Base-by-base conservation (phyloP, 1,139 yeast genomes). In the Barnettozyma hawaiiensis region DNA sequence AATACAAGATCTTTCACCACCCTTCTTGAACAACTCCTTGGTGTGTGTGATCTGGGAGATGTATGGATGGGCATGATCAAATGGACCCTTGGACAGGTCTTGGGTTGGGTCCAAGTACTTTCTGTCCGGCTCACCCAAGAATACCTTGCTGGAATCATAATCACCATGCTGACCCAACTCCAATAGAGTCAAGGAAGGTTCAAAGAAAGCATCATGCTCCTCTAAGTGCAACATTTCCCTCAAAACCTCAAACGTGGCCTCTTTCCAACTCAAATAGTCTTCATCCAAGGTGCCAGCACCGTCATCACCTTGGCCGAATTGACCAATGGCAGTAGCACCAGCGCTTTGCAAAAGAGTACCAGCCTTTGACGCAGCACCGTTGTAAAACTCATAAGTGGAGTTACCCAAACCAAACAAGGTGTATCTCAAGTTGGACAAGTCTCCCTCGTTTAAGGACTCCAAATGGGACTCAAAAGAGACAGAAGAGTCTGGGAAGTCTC, bases 401-500 rank as follows among this genome's bases (percentile, higher is more conserved):
- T 90, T 90, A 58, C 97, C 97, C 50, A 90, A 76, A 18, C 96
- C 97, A 60, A 90, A 90, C 45, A 87, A 75, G 47, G 89, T 76
- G 63, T 67, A 89, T 55, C 73, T 78, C 53, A 89, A 61, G 51
- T 73, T 76, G n/a, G 75, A 64, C 57, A 90, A 70, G 45, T 75
- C 80, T 34, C 78, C 78, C 35, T 77, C 84, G 45, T 71, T 69
- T n/a, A 63, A 59, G 24, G 58, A 58, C 18, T 73, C 75, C 54
- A 83, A 67, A 60, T 69, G 80, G 42, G 78, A 79, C 48, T 67
- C 72, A 61, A 92, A 87, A 40, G 80, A 81, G 37, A 78, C 76
- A 14, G 97, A 94, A 55, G 85, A 85, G 63, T 92, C 98, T 20
- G 98, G 92, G 52, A 96, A 96, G 61, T 92, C 98, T 59, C 98